Evolutionary conservation across 2,329 filamentous ascomycete genomes (phyloP), one percentile per base, ranked within the genome.

Genomic region (Aspergillus caelatus): DNA sequence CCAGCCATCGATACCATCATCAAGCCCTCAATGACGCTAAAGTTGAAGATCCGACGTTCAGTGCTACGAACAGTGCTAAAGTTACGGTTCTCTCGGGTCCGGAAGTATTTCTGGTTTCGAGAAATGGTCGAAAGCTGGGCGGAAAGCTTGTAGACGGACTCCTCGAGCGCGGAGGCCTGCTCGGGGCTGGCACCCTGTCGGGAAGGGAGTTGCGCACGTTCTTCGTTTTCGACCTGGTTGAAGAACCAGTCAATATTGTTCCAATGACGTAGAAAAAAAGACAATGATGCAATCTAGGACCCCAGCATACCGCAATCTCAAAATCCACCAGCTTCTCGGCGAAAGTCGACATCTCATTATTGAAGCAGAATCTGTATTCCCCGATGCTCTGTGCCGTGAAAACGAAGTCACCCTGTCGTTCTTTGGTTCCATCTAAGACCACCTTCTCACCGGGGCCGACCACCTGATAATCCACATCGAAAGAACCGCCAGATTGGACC

Each of bases 71-170:
- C 95, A 11, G 95, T 99, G 82, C 92, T 96, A 82, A 99, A 98
- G 82, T 99, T 99, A 66, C 95, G 88, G 86, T 99, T 99, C 85
- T 99, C 95, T 70, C 95, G 89, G 3, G 95, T 99, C 67, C 96
- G 91, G 89, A 99, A 99, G 84, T 99, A 99, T 79, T 99, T 99
- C 77, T 99, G 95, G 83, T 97, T 97, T 74, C 95, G 88, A 48
- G 92, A 93, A 76, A 99, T 95, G 66, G 94, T 97, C 16, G 93
- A 97, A 57, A 99, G 83, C 76, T 96, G 93, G 67, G 92, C 90
- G 14, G 93, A 97, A 65, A 99, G 86, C 83, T 97, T 97, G 84
- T 95, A 93, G 73, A 98, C 91, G 46, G 93, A 94, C 82, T 99
- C 94, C 79, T 98, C 94, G 56, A 99, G 86, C 9, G 88, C 87